Base-by-base conservation (phyloP, 495 filamentous ascomycete species). In the Thozetella sp. region DNA sequence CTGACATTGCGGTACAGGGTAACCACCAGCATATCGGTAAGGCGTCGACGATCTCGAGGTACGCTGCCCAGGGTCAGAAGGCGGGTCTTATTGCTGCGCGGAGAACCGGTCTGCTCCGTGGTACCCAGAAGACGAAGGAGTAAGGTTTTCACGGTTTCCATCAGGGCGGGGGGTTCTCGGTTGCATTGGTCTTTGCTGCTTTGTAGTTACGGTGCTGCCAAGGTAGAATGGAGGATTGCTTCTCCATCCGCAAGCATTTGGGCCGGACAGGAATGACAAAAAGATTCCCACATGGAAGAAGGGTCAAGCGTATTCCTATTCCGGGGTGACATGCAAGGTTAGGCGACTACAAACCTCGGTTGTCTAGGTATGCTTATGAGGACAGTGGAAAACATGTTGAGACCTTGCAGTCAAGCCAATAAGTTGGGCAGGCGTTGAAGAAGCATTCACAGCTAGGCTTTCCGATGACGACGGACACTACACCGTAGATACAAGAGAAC, bases 1-100 rank as follows among this genome's bases (percentile, higher is more conserved):
- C 78, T 81, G 66, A 81, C 74, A 69, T 53, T 23, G 11, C 51
- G 46, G 60, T 45, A 65, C 68, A 81, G 94, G 95, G 95, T 97
- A 99, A 99, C 86, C 95, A 99, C 84, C 95, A 99, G 86, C 95
- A 99, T 84, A 99, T 99, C 74, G 95, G 95, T 90, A 98, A 98
- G 85, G 96, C 95, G 62, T 98, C 96, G 40, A 99, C 95, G 67
- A 99, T 99, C 83, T 97, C 92, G 65, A 90, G 95, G 77, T 97
- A 93, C 83, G 95, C 95, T 63, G 90, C 89, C 75, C 90, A 92
- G 79, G 95, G 95, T 91, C 95, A 99, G 87, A 99, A 99, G 87
- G 96, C 96, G 74, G 95, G 95, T 97, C 93, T 97, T 75, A 99
- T 99, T 84, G 95, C 95, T 77, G 95, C 95, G 79, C 86, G 95